Evolutionary conservation across 1,139 yeast genomes (phyloP).

Genomic region (Zygosaccharomyces pseudobailii): DNA sequence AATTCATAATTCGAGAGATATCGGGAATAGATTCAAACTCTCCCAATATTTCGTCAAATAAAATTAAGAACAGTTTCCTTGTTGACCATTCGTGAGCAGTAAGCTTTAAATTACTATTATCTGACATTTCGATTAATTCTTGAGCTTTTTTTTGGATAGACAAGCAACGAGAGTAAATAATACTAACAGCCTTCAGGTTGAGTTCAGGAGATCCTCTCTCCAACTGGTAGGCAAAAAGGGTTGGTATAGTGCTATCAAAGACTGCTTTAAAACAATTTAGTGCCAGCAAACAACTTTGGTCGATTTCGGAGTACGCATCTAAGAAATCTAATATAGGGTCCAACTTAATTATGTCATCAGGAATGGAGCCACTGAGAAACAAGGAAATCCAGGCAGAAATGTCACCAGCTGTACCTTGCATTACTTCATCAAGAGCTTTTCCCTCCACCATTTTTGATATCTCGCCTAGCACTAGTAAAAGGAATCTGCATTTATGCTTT

Average conservation of each 20-base stretch:
- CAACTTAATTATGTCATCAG: neutral
- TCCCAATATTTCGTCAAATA: constrained; percentile 1
- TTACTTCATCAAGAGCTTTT: neutral
- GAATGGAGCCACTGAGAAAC: neutral
- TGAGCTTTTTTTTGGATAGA: constrained; percentile 5
- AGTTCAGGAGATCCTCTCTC: neutral
- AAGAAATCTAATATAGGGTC: neutral
- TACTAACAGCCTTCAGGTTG: neutral
- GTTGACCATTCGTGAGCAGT: constrained; percentile 6
- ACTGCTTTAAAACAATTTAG: neutral
- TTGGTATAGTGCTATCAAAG: constrained; percentile 4
- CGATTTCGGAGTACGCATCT: neutral
- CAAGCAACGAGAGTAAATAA: constrained; percentile 2
- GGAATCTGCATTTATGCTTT: constrained; percentile 1
- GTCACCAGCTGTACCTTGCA: neutral
- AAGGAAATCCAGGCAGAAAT: neutral
- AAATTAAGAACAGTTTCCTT: constrained; percentile 9
- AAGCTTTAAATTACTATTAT: neutral
- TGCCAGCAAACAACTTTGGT: neutral
- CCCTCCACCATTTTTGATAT: neutral
- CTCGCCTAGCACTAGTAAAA: neutral
- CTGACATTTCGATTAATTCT: neutral
- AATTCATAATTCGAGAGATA: neutral
- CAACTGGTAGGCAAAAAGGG: neutral
- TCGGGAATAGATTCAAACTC: neutral